Conservation (phyloP, 2,329 filamentous ascomycete genomes). For the Tolypocladium album region DNA sequence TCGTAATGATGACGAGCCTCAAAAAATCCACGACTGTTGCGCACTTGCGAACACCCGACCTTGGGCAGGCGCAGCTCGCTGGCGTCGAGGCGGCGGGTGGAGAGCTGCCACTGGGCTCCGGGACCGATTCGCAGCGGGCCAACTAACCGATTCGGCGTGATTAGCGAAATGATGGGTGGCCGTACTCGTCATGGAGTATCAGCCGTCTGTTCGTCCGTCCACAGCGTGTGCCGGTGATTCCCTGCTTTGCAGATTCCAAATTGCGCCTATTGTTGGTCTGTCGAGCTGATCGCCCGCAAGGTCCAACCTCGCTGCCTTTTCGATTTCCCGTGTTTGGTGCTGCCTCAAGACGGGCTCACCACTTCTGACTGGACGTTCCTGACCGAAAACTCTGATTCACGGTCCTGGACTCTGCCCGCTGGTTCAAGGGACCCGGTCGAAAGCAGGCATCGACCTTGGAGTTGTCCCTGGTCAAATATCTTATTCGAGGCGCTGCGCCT, state of each 20-base stretch:
- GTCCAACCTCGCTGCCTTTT: background rate
- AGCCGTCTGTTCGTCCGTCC: background rate
- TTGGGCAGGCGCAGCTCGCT: background rate
- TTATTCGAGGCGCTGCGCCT: background rate
- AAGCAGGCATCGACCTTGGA: background rate
- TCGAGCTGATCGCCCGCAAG: background rate
- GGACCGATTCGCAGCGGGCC: background rate
- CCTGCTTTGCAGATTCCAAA: background rate
- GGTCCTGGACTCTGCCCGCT: background rate
- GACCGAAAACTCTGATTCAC: background rate
- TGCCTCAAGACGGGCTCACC: background rate
- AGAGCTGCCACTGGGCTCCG: background rate
- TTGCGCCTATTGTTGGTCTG: background rate
- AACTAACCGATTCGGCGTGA: background rate
- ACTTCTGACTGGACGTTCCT: background rate
- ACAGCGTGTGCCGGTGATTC: background rate
- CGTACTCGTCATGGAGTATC: too few species aligned
- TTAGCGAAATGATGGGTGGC: background rate
- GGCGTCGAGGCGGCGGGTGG: background rate
- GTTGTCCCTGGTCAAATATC: background rate
- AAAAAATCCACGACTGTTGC: background rate
- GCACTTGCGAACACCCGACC: too few species aligned
- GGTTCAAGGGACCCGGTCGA: background rate
- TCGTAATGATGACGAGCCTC: background rate
- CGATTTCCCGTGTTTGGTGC: too few species aligned